Evolutionary conservation across 495 filamentous ascomycete genomes (phyloP).

Genomic region (Hapsidospora chrysogenum): DNA sequence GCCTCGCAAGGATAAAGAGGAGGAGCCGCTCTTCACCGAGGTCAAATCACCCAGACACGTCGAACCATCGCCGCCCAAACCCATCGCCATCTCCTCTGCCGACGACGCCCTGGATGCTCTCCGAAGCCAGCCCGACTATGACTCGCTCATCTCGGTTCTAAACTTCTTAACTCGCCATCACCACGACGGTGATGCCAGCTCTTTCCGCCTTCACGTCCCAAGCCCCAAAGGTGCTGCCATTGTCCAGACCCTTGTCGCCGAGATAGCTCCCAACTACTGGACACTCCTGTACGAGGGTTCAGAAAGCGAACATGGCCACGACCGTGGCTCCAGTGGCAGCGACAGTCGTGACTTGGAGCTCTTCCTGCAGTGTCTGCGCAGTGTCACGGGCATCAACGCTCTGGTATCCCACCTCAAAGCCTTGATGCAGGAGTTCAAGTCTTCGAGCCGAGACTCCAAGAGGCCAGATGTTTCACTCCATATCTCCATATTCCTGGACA

Average conservation of each 20-base stretch:
- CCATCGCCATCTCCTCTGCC: constrained; percentile 16
- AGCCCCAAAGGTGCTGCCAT: constrained; percentile 51
- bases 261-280: constrained; percentile 69
- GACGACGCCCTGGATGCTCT: constrained; percentile 46
- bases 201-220: constrained; percentile 45
- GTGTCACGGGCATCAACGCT: constrained; percentile 54
- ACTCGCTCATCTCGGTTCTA: constrained; percentile 35
- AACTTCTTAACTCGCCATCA: constrained; percentile 24
- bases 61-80: constrained; percentile 6
- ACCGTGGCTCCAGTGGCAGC: no score
- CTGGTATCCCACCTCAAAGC: constrained; percentile 44
- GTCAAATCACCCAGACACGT: constrained; percentile 6
- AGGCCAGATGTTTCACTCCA: constrained; percentile 18
- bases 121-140: constrained; percentile 44
- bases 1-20: constrained; percentile 3
- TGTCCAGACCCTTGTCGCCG: constrained; percentile 47
- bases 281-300: constrained; percentile 29
- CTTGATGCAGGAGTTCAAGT: constrained; percentile 24
- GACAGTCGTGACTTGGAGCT: constrained; percentile 12
- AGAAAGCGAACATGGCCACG: constrained; percentile 3
- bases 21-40: constrained; percentile 7
- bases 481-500: constrained; percentile 22
- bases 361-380: constrained; percentile 52
- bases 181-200: constrained; percentile 10
- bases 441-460: constrained; percentile 15